Conservation (phyloP, 805 yeast genomes). For the Barnettozyma vustinii region DNA sequence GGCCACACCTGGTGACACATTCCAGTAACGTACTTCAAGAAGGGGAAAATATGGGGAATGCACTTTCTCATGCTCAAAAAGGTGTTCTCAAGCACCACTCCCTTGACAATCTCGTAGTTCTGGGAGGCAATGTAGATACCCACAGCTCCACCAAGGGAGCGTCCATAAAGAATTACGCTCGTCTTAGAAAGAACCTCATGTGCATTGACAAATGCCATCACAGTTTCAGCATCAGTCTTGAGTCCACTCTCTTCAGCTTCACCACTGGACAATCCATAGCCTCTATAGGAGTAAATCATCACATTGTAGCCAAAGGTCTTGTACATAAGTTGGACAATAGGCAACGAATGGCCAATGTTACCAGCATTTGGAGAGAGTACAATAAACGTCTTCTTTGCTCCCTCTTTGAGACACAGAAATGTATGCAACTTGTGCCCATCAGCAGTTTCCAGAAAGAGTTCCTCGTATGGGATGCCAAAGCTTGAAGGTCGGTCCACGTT, state of each 20-base stretch:
- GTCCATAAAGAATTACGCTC: slow-evolving; percentile 68
- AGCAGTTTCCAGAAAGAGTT: slow-evolving; percentile 50
- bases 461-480: slow-evolving; percentile 62
- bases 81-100: slow-evolving; percentile 79
- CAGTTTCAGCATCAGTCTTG: slow-evolving; percentile 75
- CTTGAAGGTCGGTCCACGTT: slow-evolving; percentile 73
- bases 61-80: slow-evolving; percentile 70
- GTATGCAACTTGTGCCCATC: slow-evolving; percentile 71
- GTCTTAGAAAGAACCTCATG: slow-evolving; percentile 50
- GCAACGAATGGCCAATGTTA: slow-evolving; percentile 86
- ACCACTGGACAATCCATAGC: slow-evolving; percentile 83
- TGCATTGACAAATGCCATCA: slow-evolving; percentile 49
- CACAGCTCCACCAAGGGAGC: slow-evolving; percentile 94
- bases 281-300: slow-evolving; percentile 81
- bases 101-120: slow-evolving; percentile 46
- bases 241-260: slow-evolving; percentile 70
- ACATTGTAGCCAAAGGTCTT: slow-evolving; percentile 65
- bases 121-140: slow-evolving; percentile 74
- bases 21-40: slow-evolving; percentile 45
- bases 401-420: slow-evolving; percentile 52
- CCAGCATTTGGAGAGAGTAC: slow-evolving; percentile 93
- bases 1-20: slow-evolving; percentile 83
- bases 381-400: slow-evolving; percentile 62
- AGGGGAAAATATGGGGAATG: slow-evolving; percentile 70
- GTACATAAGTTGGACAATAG: slow-evolving; percentile 69